These are phyloP conservation scores for Whalleya microplaca DNA, from an alignment of 2,329 filamentous ascomycete species.

Conservation along the genomic window DNA sequence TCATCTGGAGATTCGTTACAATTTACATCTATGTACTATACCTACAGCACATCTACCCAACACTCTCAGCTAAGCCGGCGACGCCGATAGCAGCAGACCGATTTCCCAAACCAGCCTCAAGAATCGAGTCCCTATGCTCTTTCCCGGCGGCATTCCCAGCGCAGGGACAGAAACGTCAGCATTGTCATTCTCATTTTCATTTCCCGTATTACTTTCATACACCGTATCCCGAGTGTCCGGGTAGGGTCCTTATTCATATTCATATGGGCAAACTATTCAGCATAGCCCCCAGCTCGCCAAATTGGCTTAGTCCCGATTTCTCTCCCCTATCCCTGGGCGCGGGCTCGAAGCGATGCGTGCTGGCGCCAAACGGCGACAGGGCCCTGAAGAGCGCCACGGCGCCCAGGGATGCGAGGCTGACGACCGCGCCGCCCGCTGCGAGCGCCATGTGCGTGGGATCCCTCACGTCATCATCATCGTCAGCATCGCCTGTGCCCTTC, in stretches of 20 bases:
- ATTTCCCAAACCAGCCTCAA: too few species aligned
- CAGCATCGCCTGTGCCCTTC: constrained; percentile 8
- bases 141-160: not conserved
- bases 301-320: constrained; percentile 41
- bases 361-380: constrained; percentile 50
- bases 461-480: constrained; percentile 26
- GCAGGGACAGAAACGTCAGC: too few species aligned
- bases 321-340: constrained; percentile 30
- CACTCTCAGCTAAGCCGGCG: not conserved
- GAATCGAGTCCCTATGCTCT: too few species aligned
- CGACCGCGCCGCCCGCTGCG: constrained; percentile 43
- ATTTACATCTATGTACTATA: too few species aligned
- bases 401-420: constrained; percentile 38
- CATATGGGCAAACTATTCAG: constrained; percentile 37
- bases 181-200: too few species aligned
- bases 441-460: constrained; percentile 37
- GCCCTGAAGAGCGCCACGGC: constrained; percentile 45
- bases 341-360: constrained; percentile 47
- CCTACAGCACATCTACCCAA: too few species aligned
- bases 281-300: constrained; percentile 53
- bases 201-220: too few species aligned
- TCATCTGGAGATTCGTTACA: too few species aligned
- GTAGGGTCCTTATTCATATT: constrained; percentile 11
- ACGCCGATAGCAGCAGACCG: too few species aligned
- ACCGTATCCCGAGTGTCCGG: constrained; percentile 14